Evolutionary conservation across 2,329 filamentous ascomycete genomes (phyloP).

Genomic region (Trichoderma lentiforme): DNA sequence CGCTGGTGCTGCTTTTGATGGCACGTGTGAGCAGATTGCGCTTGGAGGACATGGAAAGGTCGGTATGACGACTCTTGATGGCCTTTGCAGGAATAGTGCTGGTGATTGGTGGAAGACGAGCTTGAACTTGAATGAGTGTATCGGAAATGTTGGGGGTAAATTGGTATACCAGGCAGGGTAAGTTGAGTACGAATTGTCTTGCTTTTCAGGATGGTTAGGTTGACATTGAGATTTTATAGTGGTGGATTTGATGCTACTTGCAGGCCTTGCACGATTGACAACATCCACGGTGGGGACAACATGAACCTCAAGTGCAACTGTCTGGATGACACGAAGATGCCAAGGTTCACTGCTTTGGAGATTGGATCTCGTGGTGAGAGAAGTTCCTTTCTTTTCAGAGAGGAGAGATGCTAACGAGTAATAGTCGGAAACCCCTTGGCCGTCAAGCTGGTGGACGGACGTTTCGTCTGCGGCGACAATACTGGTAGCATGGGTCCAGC

Average conservation of each 20-base stretch:
- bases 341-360: constrained; percentile 20
- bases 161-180: constrained; percentile 21
- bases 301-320: constrained; percentile 25
- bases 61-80: constrained; percentile 24
- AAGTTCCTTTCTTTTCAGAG: neutral
- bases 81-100: constrained; percentile 22
- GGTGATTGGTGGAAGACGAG: constrained; percentile 26
- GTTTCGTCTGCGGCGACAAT: neutral
- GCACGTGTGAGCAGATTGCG: constrained; percentile 22
- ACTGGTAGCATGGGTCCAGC: neutral
- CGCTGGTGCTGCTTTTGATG: constrained; percentile 11
- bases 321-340: constrained; percentile 8
- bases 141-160: constrained; percentile 22
- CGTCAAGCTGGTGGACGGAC: neutral
- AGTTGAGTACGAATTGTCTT: neutral
- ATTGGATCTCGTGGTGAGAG: constrained; percentile 20
- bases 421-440: neutral
- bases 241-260: constrained; percentile 26
- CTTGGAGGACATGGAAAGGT: constrained; percentile 24
- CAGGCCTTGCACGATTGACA: constrained; percentile 23
- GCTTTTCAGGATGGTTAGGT: neutral
- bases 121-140: constrained; percentile 27
- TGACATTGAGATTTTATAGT: neutral
- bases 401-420: neutral
- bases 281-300: neutral